phyloP scores from a whole-genome alignment of 768 basidiomycete genomes.

The Suillus hirtellus region DNA sequence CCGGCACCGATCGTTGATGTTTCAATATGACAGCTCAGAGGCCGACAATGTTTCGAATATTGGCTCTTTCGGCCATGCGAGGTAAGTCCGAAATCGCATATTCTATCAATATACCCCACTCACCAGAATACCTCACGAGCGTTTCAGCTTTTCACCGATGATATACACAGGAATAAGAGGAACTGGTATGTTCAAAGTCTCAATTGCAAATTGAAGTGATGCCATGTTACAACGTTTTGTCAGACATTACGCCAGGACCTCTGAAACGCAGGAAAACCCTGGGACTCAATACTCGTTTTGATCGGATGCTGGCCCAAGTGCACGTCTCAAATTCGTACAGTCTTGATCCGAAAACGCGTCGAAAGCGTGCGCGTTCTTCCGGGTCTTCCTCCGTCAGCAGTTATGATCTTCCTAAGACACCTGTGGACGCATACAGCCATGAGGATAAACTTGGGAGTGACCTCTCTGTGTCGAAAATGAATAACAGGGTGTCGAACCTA shows the following conservation, averaged over 20 bases:
- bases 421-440: conserved; percentile 40
- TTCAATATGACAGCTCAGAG: neutral
- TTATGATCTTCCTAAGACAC: conserved; percentile 42
- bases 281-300: conserved; percentile 60
- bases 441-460: conserved; percentile 38
- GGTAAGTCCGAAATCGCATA: neutral
- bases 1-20: neutral
- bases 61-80: neutral
- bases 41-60: neutral
- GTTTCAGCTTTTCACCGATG: conserved; percentile 14
- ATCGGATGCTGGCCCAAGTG: conserved; percentile 67
- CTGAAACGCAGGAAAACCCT: conserved; percentile 51
- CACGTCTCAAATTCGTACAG: conserved; percentile 36
- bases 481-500: conserved; percentile 7
- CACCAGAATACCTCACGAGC: neutral
- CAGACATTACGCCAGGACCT: conserved; percentile 15
- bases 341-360: conserved; percentile 23
- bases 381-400: conserved; percentile 48
- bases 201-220: neutral
- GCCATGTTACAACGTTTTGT: neutral
- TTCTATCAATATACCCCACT: neutral
- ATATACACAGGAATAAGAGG: conserved; percentile 7
- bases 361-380: conserved; percentile 38
- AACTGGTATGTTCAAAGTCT: neutral
- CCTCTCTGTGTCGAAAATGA: conserved; percentile 48